Evolutionary conservation across 208 protist genomes (phyloP).

Genomic region (Trypanosoma scelopori): DNA sequence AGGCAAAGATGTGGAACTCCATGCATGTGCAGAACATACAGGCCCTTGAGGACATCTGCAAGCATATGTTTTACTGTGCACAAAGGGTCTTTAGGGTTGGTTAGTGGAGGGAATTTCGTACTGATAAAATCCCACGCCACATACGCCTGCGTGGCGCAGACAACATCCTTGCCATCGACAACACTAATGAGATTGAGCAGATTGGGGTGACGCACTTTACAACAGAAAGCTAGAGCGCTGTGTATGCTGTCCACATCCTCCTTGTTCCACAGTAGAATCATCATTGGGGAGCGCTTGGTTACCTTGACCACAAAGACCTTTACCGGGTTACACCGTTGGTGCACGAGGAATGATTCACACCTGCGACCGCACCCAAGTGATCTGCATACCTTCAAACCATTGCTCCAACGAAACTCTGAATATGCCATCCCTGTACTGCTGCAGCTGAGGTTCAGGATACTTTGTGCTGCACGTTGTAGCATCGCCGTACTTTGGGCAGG

Average conservation of each 20-base stretch:
- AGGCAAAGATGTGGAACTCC: conserved; percentile 57
- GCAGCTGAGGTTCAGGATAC: neutral
- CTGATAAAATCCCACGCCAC: conserved; percentile 33
- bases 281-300: conserved; percentile 46
- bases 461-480: neutral
- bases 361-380: conserved; percentile 48
- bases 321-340: conserved; percentile 41
- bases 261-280: neutral
- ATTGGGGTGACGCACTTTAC: conserved; percentile 65
- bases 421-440: neutral
- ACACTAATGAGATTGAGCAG: conserved; percentile 67
- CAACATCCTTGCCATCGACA: conserved; percentile 61
- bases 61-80: conserved; percentile 50
- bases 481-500: neutral
- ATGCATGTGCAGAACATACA: conserved; percentile 75
- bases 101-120: conserved; percentile 25
- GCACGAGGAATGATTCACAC: conserved; percentile 66
- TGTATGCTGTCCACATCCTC: conserved; percentile 1
- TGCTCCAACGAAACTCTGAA: conserved; percentile 14
- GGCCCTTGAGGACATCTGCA: conserved; percentile 54
- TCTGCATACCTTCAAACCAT: conserved; percentile 53
- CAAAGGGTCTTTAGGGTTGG: conserved; percentile 9
- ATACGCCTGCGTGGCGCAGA: conserved; percentile 72
- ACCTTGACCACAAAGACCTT: conserved; percentile 71
- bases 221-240: conserved; percentile 32